These are phyloP conservation scores for Aurifilum marmelostoma DNA, from an alignment of 2,329 filamentous ascomycete species.

Conservation along the genomic window DNA sequence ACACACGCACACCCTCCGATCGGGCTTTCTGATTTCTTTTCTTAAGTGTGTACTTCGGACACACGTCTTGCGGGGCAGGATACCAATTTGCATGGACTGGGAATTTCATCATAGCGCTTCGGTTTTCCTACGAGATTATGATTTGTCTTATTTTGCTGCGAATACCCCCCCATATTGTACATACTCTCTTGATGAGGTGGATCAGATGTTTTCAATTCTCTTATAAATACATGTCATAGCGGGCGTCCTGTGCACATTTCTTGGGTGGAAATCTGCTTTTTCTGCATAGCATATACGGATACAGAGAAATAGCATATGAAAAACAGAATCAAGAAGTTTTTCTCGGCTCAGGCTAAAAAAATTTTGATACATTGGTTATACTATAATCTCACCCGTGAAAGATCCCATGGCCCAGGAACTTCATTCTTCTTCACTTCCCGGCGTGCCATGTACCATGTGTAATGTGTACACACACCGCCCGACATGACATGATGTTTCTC, in stretches of 20 bases:
- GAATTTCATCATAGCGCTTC: constrained; percentile 7
- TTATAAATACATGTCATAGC: neutral
- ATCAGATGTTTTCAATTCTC: neutral
- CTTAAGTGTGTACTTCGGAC: neutral
- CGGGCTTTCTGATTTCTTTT: neutral
- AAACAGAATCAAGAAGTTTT: neutral
- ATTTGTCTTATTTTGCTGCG: neutral
- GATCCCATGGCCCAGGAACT: neutral
- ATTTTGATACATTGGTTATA: neutral
- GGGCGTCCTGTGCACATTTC: neutral
- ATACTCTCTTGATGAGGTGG: constrained; percentile 5
- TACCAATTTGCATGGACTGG: neutral
- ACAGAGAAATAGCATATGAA: neutral
- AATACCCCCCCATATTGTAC: constrained; percentile 10
- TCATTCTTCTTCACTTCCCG: no score
- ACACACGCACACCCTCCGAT: neutral
- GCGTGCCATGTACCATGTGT: neutral
- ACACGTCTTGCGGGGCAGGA: constrained; percentile 2
- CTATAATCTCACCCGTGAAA: neutral
- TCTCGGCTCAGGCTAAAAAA: neutral
- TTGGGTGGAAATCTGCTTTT: neutral
- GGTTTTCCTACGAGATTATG: constrained; percentile 7
- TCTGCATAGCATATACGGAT: constrained; percentile 7
- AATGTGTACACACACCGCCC: neutral
- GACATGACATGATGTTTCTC: no score